These are phyloP conservation scores for Aquilaria yunnanensis DNA, from an alignment of 345 rosid genomes.

Conservation along the genomic window DNA sequence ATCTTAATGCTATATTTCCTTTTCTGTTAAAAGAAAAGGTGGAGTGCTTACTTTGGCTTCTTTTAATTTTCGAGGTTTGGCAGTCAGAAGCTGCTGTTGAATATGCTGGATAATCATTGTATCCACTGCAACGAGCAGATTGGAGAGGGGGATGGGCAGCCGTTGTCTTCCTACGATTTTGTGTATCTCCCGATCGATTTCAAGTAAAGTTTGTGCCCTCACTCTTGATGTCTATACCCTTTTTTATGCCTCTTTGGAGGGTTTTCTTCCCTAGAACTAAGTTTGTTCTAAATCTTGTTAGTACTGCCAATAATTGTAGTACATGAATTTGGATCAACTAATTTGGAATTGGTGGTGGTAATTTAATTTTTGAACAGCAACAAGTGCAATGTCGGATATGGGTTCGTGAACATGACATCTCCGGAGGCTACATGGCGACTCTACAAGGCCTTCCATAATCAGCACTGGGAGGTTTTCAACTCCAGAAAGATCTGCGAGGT, in stretches of 20 bases:
- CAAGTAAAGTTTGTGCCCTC: constrained; percentile 36
- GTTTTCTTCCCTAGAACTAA: neutral
- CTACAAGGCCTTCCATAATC: constrained; percentile 74
- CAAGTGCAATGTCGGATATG: constrained; percentile 96
- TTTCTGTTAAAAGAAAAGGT: neutral
- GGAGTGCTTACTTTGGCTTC: neutral
- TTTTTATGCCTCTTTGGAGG: neutral
- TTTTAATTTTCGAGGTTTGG: constrained; percentile 6
- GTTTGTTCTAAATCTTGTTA: no score
- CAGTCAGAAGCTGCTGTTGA: constrained; percentile 63
- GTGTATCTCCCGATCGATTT: constrained; percentile 96
- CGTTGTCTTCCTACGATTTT: constrained; percentile 81
- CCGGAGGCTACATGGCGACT: constrained; percentile 71
- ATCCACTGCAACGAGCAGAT: constrained; percentile 79
- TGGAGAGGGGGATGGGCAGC: constrained; percentile 33
- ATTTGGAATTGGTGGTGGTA: neutral
- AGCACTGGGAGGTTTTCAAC: constrained; percentile 72
- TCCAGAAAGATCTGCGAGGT: constrained; percentile 85
- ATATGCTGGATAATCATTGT: constrained; percentile 88
- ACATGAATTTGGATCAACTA: no score
- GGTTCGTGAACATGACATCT: constrained; percentile 96
- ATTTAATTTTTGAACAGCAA: constrained; percentile 35
- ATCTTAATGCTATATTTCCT: no score
- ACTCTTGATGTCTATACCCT: neutral
- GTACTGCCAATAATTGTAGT: no score